Evolutionary conservation across 495 filamentous ascomycete species (phyloP), one percentile per base, ranked within the genome.

Genomic region (Penicillium diatomitis): DNA sequence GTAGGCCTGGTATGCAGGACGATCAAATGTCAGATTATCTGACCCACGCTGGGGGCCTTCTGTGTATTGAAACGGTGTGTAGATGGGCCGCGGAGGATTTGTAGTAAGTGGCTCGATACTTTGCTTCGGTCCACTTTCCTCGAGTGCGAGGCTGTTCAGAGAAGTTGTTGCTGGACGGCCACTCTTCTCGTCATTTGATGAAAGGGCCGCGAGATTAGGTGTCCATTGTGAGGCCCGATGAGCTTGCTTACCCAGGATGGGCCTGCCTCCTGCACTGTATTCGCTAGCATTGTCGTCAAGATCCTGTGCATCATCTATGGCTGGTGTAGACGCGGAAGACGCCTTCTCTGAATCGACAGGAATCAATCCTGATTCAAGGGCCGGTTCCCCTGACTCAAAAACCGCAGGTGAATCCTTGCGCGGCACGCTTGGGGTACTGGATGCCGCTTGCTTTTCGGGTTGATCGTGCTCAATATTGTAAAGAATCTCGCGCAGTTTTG

Each of bases 191-290:
- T 35, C 34, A 0, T 46, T 53, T 10, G 52, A 44, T 10, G 46
- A 12, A 27, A 54, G 38, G 6, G 47, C 41, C 8, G 54, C 52
- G 36, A 55, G 34, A 11, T 55, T 55, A 12, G 44, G 55, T 34
- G 41, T 32, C 55, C 51, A 45, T 44, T 55, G 45, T 8, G 56
- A 56, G 5, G 27, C 42, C 36, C 43, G 49, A 30, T 50, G 39
- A 9, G 51, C 50, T 37, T 41, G 40, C 39, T 53, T 56, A 41
- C 45, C 57, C 11, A 71, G 52, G 31, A 72, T 64, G 10, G 74
- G 73, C 5, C 74, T 67, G n/a, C 75, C 74, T 30, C 73, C 75
- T 12, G 73, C 66, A 39, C 74, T 78, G 44, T 72, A 77, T 32
- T 58, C 60, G 41, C 65, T 63, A 8, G 46, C 49, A n/a, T 42